Evolutionary conservation across 106 monocot genomes (phyloP).

Genomic region (Xerophyta viscosa): DNA sequence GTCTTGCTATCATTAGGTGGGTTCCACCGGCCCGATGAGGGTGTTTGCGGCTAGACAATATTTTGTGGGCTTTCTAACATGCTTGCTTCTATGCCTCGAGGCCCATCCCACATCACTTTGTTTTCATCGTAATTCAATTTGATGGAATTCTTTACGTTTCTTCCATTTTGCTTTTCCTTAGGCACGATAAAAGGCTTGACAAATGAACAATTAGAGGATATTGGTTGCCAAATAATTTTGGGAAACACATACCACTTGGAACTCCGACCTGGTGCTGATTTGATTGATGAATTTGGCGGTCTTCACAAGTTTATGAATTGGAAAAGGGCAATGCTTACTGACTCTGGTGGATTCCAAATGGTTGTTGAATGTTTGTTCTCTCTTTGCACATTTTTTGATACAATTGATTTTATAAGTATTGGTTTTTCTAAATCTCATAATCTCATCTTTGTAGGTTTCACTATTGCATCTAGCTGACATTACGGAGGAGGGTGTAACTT

Average conservation of each 20-base stretch:
- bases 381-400: neutral
- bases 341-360: constrained; percentile 99
- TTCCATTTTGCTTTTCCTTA: constrained; percentile 8
- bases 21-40: no score
- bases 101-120: neutral
- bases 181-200: constrained; percentile 97
- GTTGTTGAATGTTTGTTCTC: constrained; percentile 22
- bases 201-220: constrained; percentile 92
- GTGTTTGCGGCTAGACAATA: no score
- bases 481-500: constrained; percentile 95
- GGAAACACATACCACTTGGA: constrained; percentile 97
- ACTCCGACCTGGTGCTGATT: constrained; percentile 84
- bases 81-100: neutral
- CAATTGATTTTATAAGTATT: neutral
- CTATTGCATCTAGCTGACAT: constrained; percentile 98
- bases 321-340: constrained; percentile 92
- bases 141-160: neutral
- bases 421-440: no score
- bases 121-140: neutral
- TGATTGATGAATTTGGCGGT: constrained; percentile 93
- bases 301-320: constrained; percentile 99
- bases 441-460: constrained; percentile 81
- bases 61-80: neutral
- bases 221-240: constrained; percentile 96
- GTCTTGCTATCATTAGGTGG: no score